Conservation (phyloP, 495 filamentous ascomycete genomes). For the Xylaria curta region DNA sequence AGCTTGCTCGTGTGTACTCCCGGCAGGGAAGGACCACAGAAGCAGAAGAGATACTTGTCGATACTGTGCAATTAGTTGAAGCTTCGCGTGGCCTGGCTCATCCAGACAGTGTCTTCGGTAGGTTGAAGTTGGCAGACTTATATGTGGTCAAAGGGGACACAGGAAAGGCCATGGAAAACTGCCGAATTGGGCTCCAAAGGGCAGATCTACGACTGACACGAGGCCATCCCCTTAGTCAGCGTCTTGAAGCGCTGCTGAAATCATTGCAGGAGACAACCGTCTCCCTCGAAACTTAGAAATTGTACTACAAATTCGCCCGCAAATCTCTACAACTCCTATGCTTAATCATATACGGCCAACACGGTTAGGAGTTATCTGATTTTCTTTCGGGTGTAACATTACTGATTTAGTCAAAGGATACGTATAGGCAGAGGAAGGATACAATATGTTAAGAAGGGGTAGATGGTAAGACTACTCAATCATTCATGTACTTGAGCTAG, state of each 20-base stretch:
- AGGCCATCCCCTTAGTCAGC: constrained; percentile 1
- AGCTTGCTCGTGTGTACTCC: constrained; percentile 31
- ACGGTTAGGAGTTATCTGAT: neutral
- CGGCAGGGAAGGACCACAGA: constrained; percentile 24
- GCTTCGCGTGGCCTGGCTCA: constrained; percentile 28
- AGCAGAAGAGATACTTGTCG: constrained; percentile 23
- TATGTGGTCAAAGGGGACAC: constrained; percentile 4
- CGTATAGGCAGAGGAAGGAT: neutral
- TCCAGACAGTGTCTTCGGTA: constrained; percentile 29
- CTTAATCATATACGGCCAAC: neutral
- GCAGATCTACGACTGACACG: neutral
- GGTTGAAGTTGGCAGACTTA: constrained; percentile 5
- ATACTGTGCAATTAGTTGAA: constrained; percentile 29
- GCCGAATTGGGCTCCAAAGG: neutral
- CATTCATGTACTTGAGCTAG: neutral
- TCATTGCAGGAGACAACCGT: neutral
- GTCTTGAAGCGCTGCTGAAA: constrained; percentile 2
- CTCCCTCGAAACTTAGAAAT: neutral
- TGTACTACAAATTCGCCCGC: neutral
- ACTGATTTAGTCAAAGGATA: neutral
- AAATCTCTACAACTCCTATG: neutral
- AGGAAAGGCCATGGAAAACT: neutral
- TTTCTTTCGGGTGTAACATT: neutral
- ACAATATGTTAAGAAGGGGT: neutral
- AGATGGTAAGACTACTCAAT: neutral